Percentiles rank a stretch among this genome's conserved stretches.
phyloP scores from a whole-genome alignment of 2,329 filamentous ascomycete species.

The Penicillium olsonii region DNA sequence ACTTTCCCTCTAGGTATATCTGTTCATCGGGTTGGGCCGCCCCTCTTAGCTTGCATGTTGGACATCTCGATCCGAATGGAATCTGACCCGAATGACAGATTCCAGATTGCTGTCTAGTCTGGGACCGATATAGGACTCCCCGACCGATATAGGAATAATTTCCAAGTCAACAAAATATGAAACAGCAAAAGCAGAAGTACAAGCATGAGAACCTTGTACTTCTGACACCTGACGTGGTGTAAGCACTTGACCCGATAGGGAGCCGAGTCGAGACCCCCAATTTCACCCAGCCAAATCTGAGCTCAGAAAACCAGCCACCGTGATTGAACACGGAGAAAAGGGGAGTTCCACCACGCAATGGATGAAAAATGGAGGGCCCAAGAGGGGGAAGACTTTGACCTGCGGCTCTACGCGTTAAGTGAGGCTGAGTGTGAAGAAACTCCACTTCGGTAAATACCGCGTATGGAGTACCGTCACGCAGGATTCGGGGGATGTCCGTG shows the following conservation, averaged over 20 bases:
- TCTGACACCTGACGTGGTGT: constrained; percentile 8
- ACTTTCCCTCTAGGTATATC: background rate
- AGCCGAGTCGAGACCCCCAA: background rate
- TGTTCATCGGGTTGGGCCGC: background rate
- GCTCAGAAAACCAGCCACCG: background rate
- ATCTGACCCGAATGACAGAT: background rate
- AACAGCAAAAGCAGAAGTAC: background rate
- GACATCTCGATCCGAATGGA: background rate
- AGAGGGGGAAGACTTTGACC: constrained; percentile 6
- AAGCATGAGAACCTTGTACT: background rate
- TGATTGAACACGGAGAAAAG: background rate
- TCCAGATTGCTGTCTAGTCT: background rate
- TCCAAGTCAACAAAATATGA: background rate
- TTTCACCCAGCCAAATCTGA: constrained; percentile 1
- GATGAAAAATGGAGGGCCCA: background rate
- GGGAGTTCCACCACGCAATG: too few species aligned
- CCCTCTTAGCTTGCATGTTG: background rate
- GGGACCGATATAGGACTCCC: background rate
- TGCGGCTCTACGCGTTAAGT: constrained; percentile 14
- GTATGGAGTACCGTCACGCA: background rate
- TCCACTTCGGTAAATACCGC: constrained; percentile 3
- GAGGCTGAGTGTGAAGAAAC: constrained; percentile 15
- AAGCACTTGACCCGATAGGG: constrained; percentile 10
- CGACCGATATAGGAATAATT: background rate
- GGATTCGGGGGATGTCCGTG: background rate